These are phyloP conservation scores for Penicillium brevicompactum DNA, from an alignment of 2,329 filamentous ascomycete species.

Conservation along the genomic window DNA sequence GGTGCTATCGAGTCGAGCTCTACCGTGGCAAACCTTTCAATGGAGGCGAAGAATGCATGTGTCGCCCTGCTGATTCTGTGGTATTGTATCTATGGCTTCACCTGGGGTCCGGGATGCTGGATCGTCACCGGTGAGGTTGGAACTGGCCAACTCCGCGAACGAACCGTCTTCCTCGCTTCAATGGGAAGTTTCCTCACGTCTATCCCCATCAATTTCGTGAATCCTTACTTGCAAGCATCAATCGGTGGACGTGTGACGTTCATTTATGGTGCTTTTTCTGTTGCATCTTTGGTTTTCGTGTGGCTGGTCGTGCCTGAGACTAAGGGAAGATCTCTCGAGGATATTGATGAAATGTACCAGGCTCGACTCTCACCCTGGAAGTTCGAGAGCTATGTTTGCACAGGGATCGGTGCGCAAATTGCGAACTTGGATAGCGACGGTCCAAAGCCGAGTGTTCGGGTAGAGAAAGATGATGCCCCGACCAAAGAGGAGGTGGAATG, in stretches of 20 bases:
- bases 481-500: neutral
- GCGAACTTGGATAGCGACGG: neutral
- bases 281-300: neutral
- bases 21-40: neutral
- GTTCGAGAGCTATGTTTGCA: neutral
- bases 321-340: neutral
- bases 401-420: neutral
- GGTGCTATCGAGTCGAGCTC: conserved; percentile 2
- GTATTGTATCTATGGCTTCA: conserved; percentile 5
- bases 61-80: neutral
- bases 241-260: conserved; percentile 1
- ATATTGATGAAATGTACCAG: conserved; percentile 4
- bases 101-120: conserved; percentile 1
- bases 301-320: conserved; percentile 5
- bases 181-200: conserved; percentile 3
- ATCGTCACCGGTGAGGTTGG: conserved; percentile 1
- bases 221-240: neutral
- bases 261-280: conserved; percentile 1
- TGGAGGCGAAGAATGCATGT: neutral
- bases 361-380: neutral
- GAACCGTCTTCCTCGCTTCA: neutral
- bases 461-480: neutral
- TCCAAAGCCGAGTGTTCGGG: neutral
- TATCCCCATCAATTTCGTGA: neutral
- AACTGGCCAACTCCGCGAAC: neutral